Evolutionary conservation across 257 asterid species (phyloP).

Genomic region (Capsicum chinense): DNA sequence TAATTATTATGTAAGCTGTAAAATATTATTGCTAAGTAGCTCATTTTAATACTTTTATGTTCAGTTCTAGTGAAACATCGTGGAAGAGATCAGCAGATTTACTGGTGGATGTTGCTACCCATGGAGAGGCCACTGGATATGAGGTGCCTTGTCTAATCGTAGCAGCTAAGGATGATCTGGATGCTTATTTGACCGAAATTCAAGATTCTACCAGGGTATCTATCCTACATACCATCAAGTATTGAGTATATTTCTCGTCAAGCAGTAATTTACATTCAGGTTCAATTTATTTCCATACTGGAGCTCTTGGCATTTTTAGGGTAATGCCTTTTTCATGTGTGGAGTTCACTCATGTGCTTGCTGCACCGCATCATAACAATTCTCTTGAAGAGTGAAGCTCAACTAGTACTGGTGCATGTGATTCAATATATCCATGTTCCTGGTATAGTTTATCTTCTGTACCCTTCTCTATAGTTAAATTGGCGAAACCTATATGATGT

Average conservation of each 20-base stretch:
- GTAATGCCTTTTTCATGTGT: not conserved
- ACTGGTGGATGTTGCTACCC: slow-evolving; percentile 91
- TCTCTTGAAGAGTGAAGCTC: slow-evolving; percentile 14
- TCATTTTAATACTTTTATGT: slow-evolving; percentile 1
- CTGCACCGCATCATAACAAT: slow-evolving; percentile 11
- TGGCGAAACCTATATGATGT: not conserved
- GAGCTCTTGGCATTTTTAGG: not conserved
- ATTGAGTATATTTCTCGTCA: not conserved
- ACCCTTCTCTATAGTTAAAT: not conserved
- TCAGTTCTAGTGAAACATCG: slow-evolving; percentile 75
- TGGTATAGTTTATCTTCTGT: not conserved
- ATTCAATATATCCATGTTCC: not conserved
- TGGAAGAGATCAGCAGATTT: slow-evolving; percentile 86
- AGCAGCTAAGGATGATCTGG: slow-evolving; percentile 93
- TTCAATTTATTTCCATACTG: not conserved
- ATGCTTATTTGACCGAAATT: slow-evolving; percentile 78
- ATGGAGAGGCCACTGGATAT: slow-evolving; percentile 87
- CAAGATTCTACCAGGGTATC: slow-evolving; percentile 94
- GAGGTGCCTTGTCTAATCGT: slow-evolving; percentile 96
- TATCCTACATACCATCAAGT: slow-evolving; percentile 16
- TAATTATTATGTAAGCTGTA: not conserved
- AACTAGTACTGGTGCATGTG: slow-evolving; percentile 6
- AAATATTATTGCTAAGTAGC: not conserved
- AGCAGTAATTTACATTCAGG: slow-evolving; percentile 14
- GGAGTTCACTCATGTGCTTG: not conserved